Evolutionary conservation across 2,329 filamentous ascomycete genomes (phyloP).

Genomic region (Verticillium isaacii): DNA sequence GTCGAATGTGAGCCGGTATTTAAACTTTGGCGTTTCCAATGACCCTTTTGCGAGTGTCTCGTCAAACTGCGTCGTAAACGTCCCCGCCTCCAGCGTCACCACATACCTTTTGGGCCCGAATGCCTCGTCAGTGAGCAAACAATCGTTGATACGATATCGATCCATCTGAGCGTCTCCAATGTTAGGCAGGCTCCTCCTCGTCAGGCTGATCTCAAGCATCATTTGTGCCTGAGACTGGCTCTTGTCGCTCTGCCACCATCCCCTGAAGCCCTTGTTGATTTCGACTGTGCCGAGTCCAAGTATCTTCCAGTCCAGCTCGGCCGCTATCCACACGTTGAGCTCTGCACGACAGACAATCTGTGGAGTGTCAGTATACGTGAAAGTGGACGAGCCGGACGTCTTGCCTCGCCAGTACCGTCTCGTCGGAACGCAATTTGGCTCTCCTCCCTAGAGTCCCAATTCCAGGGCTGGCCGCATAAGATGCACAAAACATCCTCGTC

Average conservation of each 20-base stretch:
- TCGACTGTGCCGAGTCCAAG: neutral
- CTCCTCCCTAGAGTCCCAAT: neutral
- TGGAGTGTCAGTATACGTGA: neutral
- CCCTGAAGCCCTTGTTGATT: neutral
- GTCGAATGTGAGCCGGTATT: neutral
- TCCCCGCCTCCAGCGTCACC: neutral
- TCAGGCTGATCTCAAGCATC: neutral
- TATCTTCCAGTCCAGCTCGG: neutral
- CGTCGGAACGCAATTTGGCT: neutral
- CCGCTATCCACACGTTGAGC: neutral
- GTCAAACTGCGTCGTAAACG: neutral
- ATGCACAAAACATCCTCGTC: neutral
- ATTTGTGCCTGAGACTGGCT: neutral
- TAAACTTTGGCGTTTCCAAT: neutral
- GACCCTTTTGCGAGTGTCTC: neutral
- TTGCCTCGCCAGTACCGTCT: neutral
- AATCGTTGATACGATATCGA: neutral
- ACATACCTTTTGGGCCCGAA: neutral
- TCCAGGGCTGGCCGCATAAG: neutral
- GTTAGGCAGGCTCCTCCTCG: neutral
- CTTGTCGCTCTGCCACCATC: neutral
- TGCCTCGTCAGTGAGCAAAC: neutral
- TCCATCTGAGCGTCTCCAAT: neutral
- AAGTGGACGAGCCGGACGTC: neutral
- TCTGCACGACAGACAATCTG: neutral